Evolutionary conservation across 208 protist species (phyloP), one percentile per base, ranked within the genome.

Genomic region (Wallacemonas rigidus): DNA sequence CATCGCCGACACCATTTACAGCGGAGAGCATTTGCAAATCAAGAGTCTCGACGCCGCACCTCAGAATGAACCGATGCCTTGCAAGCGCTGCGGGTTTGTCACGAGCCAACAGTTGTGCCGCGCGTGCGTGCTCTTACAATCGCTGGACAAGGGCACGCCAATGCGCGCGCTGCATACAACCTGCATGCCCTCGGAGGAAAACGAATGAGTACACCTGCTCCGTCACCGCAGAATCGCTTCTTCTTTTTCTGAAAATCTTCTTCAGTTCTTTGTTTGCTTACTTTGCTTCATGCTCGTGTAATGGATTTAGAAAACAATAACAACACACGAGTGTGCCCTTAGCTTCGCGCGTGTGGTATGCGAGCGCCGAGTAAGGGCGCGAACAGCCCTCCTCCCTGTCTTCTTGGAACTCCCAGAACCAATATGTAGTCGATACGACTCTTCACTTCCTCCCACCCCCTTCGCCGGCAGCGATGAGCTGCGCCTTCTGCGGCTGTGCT

Each of bases 1-100:
- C 57, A 98, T 99, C 69, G 75, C 86, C 5, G 94, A 98, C 72
- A 98, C 95, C 39, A 95, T 99, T 68, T 85, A 92, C 68, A 88
- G 87, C 7, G 95, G 87, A 0, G 97, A 98, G 69, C 76, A 85
- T 57, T 70, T 98, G 56, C 72, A 69, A 9, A 85, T 92, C 62
- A 83, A 88, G 38, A 86, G 87, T 44, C 71, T 72, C 45, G 73
- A 85, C 17, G 82, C 84, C 1, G 53, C 67, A 6, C 75, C 81
- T 1, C 65, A 81, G 26, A 84, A 87, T 50, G 86, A 79, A 54
- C 86, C 82, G 65, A 72, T 71, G 15, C 71, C 74, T 41, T 99
- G 97, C 74, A 56, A 47, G 50, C 86, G 84, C 41, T 99, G 97
- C 74, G 93, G 95, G 9, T 97, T 97, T 72, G 89, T 98, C 17